Evolutionary conservation across 352 stramenopile genomes (phyloP).

Genomic region (Phytophthora fragariaefolia): DNA sequence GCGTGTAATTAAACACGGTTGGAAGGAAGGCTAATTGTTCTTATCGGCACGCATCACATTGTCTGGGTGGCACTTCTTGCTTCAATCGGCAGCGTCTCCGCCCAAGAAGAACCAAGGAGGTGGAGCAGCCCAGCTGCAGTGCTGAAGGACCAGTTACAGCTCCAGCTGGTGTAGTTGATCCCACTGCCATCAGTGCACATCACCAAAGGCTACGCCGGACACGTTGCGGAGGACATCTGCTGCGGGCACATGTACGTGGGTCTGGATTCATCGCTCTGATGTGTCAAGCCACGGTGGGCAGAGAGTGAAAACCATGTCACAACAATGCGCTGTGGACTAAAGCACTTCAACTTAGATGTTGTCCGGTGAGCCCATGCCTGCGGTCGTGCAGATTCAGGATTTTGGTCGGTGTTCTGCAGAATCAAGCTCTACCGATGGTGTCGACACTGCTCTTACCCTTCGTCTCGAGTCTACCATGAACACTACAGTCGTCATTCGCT

Average conservation of each 20-base stretch:
- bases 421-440: background rate
- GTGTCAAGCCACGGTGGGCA: background rate
- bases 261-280: constrained; percentile 6
- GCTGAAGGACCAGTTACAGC: background rate
- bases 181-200: constrained; percentile 6
- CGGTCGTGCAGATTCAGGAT: background rate
- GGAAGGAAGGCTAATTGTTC: background rate
- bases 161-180: background rate
- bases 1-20: background rate
- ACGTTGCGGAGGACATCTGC: constrained; percentile 3
- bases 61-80: background rate
- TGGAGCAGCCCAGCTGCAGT: background rate
- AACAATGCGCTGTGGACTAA: background rate
- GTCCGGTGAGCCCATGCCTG: background rate
- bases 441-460: background rate
- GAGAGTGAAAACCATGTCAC: background rate
- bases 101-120: background rate
- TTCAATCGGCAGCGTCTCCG: background rate
- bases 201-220: background rate
- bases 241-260: background rate
- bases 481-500: background rate
- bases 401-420: constrained; percentile 1
- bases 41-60: background rate
- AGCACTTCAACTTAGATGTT: background rate
- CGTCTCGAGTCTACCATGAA: background rate